A percentile compares a stretch with the other conserved stretches of the same genome.
Conservation (phyloP, 2,329 filamentous ascomycete species). For the Emergomyces pasteurianus region DNA sequence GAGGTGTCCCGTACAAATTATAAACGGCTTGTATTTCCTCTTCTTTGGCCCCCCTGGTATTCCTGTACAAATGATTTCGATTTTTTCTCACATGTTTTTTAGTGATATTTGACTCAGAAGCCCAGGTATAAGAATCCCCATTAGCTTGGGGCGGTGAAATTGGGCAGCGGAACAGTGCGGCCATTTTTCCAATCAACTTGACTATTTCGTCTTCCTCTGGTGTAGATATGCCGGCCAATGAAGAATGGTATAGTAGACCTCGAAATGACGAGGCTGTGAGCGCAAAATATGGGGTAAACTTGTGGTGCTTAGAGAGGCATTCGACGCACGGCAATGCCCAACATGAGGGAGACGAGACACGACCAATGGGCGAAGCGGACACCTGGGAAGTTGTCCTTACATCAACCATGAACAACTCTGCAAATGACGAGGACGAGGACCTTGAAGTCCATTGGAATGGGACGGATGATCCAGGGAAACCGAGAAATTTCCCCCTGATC, state of each 20-base stretch:
- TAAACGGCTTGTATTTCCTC: neutral
- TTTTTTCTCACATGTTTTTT: neutral
- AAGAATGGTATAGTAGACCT: neutral
- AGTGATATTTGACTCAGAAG: neutral
- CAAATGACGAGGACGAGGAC: neutral
- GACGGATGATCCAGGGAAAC: neutral
- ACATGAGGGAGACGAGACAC: neutral
- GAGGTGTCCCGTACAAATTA: neutral
- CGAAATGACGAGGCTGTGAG: neutral
- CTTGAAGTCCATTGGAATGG: neutral
- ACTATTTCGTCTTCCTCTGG: neutral
- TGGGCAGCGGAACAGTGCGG: neutral
- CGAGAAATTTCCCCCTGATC: neutral
- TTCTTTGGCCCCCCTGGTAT: neutral
- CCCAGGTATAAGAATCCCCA: neutral
- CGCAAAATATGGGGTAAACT: too few relatives aligned
- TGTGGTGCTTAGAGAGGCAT: neutral
- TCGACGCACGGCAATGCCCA: neutral
- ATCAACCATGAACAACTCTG: neutral
- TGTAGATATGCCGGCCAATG: neutral
- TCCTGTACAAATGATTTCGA: neutral
- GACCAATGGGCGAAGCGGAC: neutral
- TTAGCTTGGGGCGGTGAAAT: neutral
- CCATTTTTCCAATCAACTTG: neutral
- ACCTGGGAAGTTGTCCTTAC: neutral